phyloP scores from a whole-genome alignment of 73 alveolate genomes.

The Tetrahymena elliotti region DNA sequence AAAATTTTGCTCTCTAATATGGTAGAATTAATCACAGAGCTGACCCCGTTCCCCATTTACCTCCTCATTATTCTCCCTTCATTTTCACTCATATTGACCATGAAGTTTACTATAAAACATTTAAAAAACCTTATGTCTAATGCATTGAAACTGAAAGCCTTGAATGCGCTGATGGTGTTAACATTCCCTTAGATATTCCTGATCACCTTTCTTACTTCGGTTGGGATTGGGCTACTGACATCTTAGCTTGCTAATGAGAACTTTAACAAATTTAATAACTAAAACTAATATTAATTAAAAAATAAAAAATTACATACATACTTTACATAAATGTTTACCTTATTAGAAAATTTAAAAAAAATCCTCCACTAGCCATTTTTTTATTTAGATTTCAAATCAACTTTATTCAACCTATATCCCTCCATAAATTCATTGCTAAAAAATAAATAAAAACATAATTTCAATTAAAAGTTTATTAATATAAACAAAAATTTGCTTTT shows the following conservation, averaged over 20 bases:
- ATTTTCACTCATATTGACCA: not conserved
- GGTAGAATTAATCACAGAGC: not conserved
- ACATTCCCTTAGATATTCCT: not conserved
- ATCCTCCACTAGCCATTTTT: no score
- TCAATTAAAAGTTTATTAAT: no score
- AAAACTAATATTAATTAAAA: not conserved
- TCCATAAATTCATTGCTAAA: no score
- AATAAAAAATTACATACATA: not conserved
- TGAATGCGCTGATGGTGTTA: conserved; percentile 14
- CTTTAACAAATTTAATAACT: not conserved
- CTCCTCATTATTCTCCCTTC: not conserved
- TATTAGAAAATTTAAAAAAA: no score
- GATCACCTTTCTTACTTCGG: conserved; percentile 40
- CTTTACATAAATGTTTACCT: not conserved
- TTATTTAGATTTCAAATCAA: no score
- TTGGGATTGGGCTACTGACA: conserved; percentile 19
- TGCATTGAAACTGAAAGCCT: conserved; percentile 7
- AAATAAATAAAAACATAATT: no score
- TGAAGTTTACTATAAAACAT: not conserved
- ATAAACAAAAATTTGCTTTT: no score
- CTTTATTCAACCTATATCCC: no score
- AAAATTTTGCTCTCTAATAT: not conserved
- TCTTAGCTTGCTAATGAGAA: conserved; percentile 26
- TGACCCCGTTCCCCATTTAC: not conserved
- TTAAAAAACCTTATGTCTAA: not conserved